Conservation (phyloP, 371 early-diverging fungal genomes). For the Circinella umbellata region DNA sequence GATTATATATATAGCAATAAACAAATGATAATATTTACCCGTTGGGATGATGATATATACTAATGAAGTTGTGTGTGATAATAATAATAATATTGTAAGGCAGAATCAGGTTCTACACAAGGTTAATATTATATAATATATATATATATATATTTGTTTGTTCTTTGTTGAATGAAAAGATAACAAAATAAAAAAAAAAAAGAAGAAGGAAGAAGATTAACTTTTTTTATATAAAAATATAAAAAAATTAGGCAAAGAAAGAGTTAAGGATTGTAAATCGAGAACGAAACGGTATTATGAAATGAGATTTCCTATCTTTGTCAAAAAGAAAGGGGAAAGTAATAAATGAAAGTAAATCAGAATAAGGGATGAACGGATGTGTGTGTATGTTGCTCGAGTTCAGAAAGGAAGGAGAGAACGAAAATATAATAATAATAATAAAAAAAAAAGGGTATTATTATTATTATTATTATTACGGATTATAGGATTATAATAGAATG, state of each 20-base stretch:
- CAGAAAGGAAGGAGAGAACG: background rate
- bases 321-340: conserved; percentile 20
- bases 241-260: too few relatives aligned
- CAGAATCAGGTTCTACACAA: conserved; percentile 19
- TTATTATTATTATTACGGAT: too few relatives aligned
- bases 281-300: conserved; percentile 15
- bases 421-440: background rate
- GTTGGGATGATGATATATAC: background rate
- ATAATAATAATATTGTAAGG: background rate
- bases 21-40: background rate
- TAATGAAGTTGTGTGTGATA: too few relatives aligned
- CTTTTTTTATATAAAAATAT: conserved; percentile 1
- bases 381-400: background rate
- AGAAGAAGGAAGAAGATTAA: conserved; percentile 9
- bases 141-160: too few relatives aligned
- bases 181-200: background rate
- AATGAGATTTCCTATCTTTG: conserved; percentile 17
- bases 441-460: too few relatives aligned
- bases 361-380: conserved; percentile 15
- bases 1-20: too few relatives aligned
- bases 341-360: conserved; percentile 28
- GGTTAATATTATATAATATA: too few relatives aligned
- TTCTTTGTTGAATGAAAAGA: conserved; percentile 7
- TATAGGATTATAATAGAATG: too few relatives aligned
- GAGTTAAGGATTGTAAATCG: too few relatives aligned